These are phyloP conservation scores for Mucor racemosus DNA, from an alignment of 371 early-diverging fungal genomes.

Conservation along the genomic window DNA sequence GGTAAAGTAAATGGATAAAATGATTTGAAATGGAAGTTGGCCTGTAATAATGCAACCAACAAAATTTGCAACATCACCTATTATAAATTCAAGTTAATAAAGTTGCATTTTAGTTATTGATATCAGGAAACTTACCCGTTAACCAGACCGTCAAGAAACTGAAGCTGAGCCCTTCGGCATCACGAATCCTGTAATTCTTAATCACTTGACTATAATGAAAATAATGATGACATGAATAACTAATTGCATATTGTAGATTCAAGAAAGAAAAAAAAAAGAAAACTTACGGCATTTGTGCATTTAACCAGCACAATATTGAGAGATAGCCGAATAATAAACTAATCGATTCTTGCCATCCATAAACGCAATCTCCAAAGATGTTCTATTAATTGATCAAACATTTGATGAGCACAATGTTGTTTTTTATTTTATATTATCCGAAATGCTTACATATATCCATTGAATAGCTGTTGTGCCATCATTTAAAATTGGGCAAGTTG, in stretches of 20 bases:
- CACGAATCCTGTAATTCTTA: constrained; percentile 60
- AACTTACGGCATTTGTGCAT: constrained; percentile 81
- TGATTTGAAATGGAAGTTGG: constrained; percentile 75
- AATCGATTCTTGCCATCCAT: constrained; percentile 50
- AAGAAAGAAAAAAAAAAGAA: too few species aligned
- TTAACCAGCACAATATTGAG: constrained; percentile 77
- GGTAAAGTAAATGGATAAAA: constrained; percentile 47
- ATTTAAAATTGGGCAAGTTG: constrained; percentile 24
- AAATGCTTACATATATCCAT: constrained; percentile 42
- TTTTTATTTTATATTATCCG: not conserved
- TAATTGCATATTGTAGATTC: not conserved
- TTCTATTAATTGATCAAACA: constrained; percentile 27
- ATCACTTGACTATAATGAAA: constrained; percentile 58
- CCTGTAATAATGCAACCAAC: constrained; percentile 70
- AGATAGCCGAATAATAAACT: constrained; percentile 61
- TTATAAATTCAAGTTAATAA: constrained; percentile 9
- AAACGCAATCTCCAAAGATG: constrained; percentile 63
- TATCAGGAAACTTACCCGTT: constrained; percentile 42
- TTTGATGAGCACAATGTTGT: not conserved
- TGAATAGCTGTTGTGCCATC: constrained; percentile 26
- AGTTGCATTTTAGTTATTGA: not conserved
- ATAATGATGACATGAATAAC: constrained; percentile 1
- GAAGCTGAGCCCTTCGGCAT: constrained; percentile 62
- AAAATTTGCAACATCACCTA: constrained; percentile 75
- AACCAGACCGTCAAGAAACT: constrained; percentile 68